These are phyloP conservation scores for Ceriops tagal DNA, from an alignment of 345 rosid genomes.

Conservation along the genomic window DNA sequence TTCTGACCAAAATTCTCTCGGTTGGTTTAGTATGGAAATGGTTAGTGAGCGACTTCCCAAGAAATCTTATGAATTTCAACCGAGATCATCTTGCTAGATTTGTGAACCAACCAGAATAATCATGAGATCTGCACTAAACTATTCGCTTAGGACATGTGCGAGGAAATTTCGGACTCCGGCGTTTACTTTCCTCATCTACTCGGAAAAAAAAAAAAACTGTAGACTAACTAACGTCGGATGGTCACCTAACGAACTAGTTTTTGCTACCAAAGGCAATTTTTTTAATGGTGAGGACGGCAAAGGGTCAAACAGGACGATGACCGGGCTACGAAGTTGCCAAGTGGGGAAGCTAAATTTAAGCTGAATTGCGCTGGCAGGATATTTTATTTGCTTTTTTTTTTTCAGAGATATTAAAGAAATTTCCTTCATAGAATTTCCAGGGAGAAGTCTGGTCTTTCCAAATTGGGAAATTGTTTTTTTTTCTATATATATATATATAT, in stretches of 20 bases:
- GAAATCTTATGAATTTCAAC: not conserved
- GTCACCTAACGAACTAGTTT: no score
- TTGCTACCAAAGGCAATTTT: not conserved
- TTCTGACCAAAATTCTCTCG: constrained; percentile 11
- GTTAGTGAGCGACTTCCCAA: not conserved
- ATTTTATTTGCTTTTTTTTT: no score
- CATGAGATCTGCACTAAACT: not conserved
- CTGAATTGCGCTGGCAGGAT: no score
- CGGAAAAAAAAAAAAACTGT: no score
- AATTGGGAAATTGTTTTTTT: no score
- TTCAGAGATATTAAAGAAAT: no score
- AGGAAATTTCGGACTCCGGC: no score
- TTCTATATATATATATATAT: no score
- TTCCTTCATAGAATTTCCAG: no score
- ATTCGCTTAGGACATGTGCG: not conserved
- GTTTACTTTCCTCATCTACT: no score
- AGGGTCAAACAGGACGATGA: not conserved
- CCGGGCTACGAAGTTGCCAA: not conserved
- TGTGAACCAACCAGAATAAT: not conserved
- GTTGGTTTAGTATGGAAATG: not conserved
- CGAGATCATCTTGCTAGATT: not conserved
- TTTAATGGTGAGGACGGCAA: not conserved
- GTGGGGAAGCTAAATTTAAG: not conserved
- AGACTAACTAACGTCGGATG: no score
- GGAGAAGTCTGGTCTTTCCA: no score